A percentile compares a stretch with the other conserved stretches of the same genome.
phyloP scores from a whole-genome alignment of 345 rosid genomes.

The Murraya paniculata region DNA sequence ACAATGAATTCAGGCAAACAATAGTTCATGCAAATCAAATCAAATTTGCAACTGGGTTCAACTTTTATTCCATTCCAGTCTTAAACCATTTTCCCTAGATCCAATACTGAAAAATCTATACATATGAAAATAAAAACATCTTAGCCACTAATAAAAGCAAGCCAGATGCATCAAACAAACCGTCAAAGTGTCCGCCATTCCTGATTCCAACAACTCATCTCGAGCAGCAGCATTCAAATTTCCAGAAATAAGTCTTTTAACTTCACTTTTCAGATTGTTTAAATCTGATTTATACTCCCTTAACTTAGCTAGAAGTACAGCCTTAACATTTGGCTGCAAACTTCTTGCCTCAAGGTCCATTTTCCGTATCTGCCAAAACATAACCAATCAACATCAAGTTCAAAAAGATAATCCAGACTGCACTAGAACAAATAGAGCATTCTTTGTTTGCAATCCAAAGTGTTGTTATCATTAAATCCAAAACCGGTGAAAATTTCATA shows the following conservation, averaged over 20 bases:
- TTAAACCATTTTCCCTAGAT: not conserved
- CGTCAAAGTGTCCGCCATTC: conserved; percentile 63
- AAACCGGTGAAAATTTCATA: not conserved
- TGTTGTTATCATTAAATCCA: not conserved
- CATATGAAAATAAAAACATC: not conserved
- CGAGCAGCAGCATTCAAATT: conserved; percentile 55
- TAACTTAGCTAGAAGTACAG: conserved; percentile 68
- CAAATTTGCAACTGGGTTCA: not conserved
- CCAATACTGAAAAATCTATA: not conserved
- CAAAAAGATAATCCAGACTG: not conserved
- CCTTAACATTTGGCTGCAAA: conserved; percentile 63
- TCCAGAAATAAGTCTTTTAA: conserved; percentile 58
- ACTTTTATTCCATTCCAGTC: not conserved
- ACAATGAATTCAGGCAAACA: not conserved
- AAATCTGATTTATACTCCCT: conserved; percentile 87
- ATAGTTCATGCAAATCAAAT: not conserved
- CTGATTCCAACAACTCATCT: conserved; percentile 71
- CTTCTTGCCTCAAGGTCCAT: conserved; percentile 93
- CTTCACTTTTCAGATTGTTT: conserved; percentile 74
- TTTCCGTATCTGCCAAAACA: conserved; percentile 53
- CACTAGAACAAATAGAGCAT: not conserved
- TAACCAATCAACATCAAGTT: not conserved
- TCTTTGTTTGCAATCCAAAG: not conserved
- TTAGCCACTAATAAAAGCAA: not conserved
- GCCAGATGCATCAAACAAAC: conserved; percentile 32